A percentile compares a stretch with the other conserved stretches of the same genome.
Conservation (phyloP, 2,329 filamentous ascomycete genomes). For the Aspergillus brunneoviolaceus region DNA sequence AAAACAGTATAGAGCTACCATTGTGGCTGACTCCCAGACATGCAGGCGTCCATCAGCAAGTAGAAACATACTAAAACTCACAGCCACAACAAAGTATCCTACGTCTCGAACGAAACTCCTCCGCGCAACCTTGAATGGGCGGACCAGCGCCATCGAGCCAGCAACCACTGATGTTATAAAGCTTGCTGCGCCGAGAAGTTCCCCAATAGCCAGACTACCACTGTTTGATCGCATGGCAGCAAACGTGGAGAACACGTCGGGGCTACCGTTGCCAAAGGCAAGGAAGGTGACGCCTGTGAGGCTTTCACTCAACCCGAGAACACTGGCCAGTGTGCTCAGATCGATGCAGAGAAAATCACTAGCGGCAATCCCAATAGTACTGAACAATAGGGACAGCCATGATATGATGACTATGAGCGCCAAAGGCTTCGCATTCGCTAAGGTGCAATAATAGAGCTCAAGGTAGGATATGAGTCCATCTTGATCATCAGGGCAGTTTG, state of each 20-base stretch:
- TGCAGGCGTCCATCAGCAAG: conserved; percentile 79
- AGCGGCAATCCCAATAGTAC: conserved; percentile 94
- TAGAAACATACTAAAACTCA: conserved; percentile 83
- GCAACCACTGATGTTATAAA: conserved; percentile 97
- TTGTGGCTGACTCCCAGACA: conserved; percentile 83
- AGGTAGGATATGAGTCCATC: conserved; percentile 88
- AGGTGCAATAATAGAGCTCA: conserved; percentile 81
- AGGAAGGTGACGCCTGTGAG: conserved; percentile 94
- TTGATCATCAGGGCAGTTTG: conserved; percentile 84
- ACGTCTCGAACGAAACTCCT: conserved; percentile 91
- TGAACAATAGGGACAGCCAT: conserved; percentile 90
- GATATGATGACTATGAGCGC: conserved; percentile 75
- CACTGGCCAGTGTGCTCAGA: conserved; percentile 83
- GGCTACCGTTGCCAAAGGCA: conserved; percentile 95
- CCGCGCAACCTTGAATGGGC: conserved; percentile 86
- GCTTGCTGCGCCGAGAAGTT: conserved; percentile 88
- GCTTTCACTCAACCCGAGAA: conserved; percentile 92
- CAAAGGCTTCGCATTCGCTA: conserved; percentile 66
- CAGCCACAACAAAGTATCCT: conserved; percentile 84
- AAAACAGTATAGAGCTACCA: conserved; percentile 88
- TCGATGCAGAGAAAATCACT: conserved; percentile 99
- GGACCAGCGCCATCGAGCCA: conserved; percentile 94
- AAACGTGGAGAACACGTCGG: conserved; percentile 97
- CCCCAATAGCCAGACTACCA: conserved; percentile 92
- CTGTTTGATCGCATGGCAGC: conserved; percentile 96